Base-by-base conservation (phyloP, 1,284 basidiomycete species). In the Pascua guehoae region DNA sequence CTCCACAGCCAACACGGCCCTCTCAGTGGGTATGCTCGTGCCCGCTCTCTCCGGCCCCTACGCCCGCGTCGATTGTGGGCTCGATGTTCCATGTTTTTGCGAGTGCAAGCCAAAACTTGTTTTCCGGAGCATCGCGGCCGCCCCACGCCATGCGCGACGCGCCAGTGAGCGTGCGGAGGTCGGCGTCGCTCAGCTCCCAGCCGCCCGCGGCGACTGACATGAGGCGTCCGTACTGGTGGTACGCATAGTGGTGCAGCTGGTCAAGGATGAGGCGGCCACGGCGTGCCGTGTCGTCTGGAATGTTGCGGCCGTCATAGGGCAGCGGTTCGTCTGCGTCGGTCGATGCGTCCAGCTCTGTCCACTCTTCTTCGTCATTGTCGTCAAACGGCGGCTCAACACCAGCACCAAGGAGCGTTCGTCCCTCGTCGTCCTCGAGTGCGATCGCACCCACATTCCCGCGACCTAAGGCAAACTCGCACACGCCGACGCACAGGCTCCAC, bases 381-480 rank as follows among this genome's bases (percentile, higher is more conserved):
- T 46, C 41, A 17, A 32, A 7, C 24, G 24, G 24, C 24, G 17
- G 46, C 36, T 47, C 18, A 37, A 37, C 32, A 32, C 9, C 43
- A 24, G 16, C 37, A 36, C 41, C 40, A 14, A 17, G 17, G 18
- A 43, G 39, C 46, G 24, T 14, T 24, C 38, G 37, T 41, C 66
- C 66, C 47, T 66, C 66, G 9, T 60, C 58, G 12, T 49, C 53
- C 11, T 58, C 53, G 18, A 17, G 18, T n/a, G 36, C 32, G 14
- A 37, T 47, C 2, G 32, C 46, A 5, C 17, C n/a, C 41, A 9
- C 41, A 7, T 9, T 43, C 24, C 38, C 52, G 15, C 66, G 54
- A 4, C 71, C 73, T 1, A 72, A 54, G 2, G 73, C 73, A 51
- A 70, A 75, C 56, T 71, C 72, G 62, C 73, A 75, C 38, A 75